Conservation (phyloP, 148 eudicot species). For the Selenicereus undatus region DNA sequence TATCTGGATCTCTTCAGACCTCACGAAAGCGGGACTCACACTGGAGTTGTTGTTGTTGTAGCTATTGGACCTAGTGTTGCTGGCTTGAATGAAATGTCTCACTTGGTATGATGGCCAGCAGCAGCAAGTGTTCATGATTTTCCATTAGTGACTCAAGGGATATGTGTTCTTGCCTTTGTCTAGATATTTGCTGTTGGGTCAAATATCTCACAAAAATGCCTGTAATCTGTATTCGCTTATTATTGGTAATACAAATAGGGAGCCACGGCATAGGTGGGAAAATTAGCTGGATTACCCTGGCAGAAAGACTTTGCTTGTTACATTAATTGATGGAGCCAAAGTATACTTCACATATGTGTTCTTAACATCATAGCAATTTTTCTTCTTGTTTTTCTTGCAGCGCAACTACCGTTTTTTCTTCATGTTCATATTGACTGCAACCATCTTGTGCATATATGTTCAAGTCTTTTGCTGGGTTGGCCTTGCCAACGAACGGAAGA, state of each 20-base stretch:
- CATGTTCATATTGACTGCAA: slow-evolving; percentile 73
- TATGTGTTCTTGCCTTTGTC: no score
- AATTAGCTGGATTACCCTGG: not conserved
- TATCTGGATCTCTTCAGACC: no score
- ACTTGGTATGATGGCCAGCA: no score
- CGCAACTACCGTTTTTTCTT: slow-evolving; percentile 84
- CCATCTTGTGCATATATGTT: slow-evolving; percentile 72
- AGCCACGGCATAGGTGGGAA: not conserved
- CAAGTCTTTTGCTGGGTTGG: slow-evolving; percentile 68
- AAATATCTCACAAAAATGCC: no score
- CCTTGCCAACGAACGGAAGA: slow-evolving; percentile 33
- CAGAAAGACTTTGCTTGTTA: not conserved
- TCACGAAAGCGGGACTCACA: no score
- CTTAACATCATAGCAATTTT: slow-evolving; percentile 10
- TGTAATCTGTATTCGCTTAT: not conserved
- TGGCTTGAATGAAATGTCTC: no score
- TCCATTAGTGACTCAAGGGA: no score
- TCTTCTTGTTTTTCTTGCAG: slow-evolving; percentile 45
- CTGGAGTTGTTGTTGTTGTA: not conserved
- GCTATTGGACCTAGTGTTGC: no score
- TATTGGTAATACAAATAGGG: not conserved
- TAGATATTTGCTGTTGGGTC: no score
- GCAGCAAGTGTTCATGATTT: no score
- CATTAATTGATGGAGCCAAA: not conserved
- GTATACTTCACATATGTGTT: slow-evolving; percentile 2